Percentiles rank a stretch among this genome's conserved stretches.
phyloP scores from a whole-genome alignment of 805 yeast genomes.

The Kuraishia piskuri region DNA sequence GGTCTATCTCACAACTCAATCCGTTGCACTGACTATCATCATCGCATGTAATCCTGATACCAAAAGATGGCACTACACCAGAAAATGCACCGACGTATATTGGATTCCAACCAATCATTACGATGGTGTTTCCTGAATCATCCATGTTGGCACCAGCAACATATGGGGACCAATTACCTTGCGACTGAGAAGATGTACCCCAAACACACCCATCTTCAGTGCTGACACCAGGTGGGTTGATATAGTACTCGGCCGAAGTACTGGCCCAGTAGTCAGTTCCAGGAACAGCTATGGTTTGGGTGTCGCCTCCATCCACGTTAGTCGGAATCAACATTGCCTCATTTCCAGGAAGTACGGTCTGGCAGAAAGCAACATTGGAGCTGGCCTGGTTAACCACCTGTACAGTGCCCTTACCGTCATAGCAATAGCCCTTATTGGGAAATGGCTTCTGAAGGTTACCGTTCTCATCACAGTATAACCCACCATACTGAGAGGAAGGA shows the following conservation, averaged over 20 bases:
- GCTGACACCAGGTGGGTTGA: conserved; percentile 78
- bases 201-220: conserved; percentile 73
- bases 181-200: conserved; percentile 63
- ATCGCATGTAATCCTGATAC: conserved; percentile 67
- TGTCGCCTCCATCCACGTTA: conserved; percentile 37
- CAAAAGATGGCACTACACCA: conserved; percentile 51
- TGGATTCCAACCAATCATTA: conserved; percentile 90
- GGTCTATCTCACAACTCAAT: conserved; percentile 77
- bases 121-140: conserved; percentile 56
- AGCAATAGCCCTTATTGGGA: conserved; percentile 52
- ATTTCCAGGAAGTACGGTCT: conserved; percentile 89
- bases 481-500: conserved; percentile 79
- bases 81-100: conserved; percentile 62
- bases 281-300: conserved; percentile 71
- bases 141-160: conserved; percentile 90
- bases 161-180: conserved; percentile 91
- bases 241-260: conserved; percentile 81
- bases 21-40: conserved; percentile 64
- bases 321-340: conserved; percentile 94
- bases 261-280: conserved; percentile 77
- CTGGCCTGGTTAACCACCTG: conserved; percentile 42
- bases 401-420: conserved; percentile 73
- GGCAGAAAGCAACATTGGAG: conserved; percentile 72
- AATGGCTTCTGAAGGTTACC: conserved; percentile 62
- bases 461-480: conserved; percentile 63